A percentile compares a stretch with the other conserved stretches of the same genome.
Conservation (phyloP, 805 yeast species). For the Pichia eremophila region DNA sequence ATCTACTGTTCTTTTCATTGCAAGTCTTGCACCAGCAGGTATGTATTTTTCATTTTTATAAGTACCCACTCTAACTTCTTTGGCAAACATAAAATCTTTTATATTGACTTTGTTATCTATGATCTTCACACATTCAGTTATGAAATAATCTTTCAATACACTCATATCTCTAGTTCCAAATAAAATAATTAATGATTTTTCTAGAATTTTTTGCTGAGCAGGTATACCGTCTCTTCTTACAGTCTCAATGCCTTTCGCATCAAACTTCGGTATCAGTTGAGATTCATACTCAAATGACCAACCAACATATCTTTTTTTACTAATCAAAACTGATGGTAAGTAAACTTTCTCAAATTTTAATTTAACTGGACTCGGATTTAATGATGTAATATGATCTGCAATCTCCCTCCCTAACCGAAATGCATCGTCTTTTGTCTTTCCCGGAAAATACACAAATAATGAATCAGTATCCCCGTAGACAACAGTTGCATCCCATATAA, state of each 20-base stretch:
- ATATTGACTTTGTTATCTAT: slow-evolving; percentile 52
- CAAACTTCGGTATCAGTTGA: slow-evolving; percentile 59
- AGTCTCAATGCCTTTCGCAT: slow-evolving; percentile 96
- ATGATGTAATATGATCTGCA: slow-evolving; percentile 50
- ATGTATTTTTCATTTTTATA: slow-evolving; percentile 63
- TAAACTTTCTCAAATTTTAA: slow-evolving; percentile 90
- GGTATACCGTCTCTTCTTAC: slow-evolving; percentile 92
- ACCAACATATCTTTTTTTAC: slow-evolving; percentile 90
- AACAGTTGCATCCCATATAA: slow-evolving; percentile 77
- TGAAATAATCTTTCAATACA: slow-evolving; percentile 53
- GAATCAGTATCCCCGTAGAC: slow-evolving; percentile 98
- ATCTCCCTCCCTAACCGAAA: slow-evolving; percentile 65
- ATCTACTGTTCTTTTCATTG: slow-evolving; percentile 47
- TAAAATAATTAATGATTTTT: slow-evolving; percentile 52
- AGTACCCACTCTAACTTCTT: slow-evolving; percentile 77
- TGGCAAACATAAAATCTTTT: slow-evolving; percentile 85
- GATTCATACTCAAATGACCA: slow-evolving; percentile 54
- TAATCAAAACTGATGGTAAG: slow-evolving; percentile 71
- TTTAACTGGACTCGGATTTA: slow-evolving; percentile 72
- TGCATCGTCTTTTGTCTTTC: slow-evolving; percentile 67
- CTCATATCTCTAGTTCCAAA: slow-evolving; percentile 72
- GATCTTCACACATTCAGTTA: slow-evolving; percentile 59
- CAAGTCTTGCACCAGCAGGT: slow-evolving; percentile 89
- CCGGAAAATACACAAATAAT: slow-evolving; percentile 83
- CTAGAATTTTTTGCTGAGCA: slow-evolving; percentile 78